Conservation (phyloP, 495 filamentous ascomycete species). For the Podospora sp. region DNA sequence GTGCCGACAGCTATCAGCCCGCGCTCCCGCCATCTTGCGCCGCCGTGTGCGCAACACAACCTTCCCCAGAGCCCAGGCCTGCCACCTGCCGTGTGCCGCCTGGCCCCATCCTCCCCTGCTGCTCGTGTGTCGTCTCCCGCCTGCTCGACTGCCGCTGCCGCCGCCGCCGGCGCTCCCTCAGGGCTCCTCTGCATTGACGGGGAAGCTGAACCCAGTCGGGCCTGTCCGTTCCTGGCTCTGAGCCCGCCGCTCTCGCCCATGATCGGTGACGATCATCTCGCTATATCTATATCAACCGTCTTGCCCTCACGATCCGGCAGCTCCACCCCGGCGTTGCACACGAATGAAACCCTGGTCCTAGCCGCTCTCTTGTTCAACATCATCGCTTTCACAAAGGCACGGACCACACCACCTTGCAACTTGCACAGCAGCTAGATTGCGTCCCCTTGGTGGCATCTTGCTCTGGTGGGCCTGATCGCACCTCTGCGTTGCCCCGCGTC, state of each 20-base stretch:
- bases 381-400: conserved; percentile 38
- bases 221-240: conserved; percentile 19
- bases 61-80: not conserved
- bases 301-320: conserved; percentile 21
- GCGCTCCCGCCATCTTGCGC: not conserved
- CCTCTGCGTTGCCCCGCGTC: conserved; percentile 32
- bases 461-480: conserved; percentile 33
- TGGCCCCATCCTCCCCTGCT: not conserved
- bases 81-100: conserved; percentile 20
- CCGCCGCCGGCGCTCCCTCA: conserved; percentile 18
- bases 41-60: conserved; percentile 16
- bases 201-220: conserved; percentile 21
- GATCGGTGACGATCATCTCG: conserved; percentile 34
- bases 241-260: conserved; percentile 29
- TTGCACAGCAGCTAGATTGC: conserved; percentile 36
- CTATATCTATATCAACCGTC: conserved; percentile 21
- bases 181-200: conserved; percentile 22
- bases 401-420: conserved; percentile 34
- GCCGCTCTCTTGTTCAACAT: conserved; percentile 49
- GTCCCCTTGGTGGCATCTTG: conserved; percentile 31
- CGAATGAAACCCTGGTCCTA: conserved; percentile 51
- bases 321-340: conserved; percentile 31
- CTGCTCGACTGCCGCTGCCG: conserved; percentile 24
- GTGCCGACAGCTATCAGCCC: conserved; percentile 8
- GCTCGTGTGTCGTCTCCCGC: conserved; percentile 18